These are phyloP conservation scores for Candida sanyaensis DNA, from an alignment of 1,139 yeast species.

Conservation along the genomic window DNA sequence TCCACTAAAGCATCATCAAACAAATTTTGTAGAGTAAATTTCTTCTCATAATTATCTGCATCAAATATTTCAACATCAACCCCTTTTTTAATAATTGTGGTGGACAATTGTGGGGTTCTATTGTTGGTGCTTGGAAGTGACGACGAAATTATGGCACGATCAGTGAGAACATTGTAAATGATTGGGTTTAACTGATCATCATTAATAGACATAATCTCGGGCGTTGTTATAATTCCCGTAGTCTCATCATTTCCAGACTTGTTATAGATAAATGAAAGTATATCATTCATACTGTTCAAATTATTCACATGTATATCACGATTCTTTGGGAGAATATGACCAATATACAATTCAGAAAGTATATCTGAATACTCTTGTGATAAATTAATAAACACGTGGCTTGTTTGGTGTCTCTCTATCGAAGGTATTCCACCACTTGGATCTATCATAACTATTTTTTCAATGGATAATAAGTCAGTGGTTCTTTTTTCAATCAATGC, in stretches of 20 bases:
- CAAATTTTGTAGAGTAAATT: constrained; percentile 47
- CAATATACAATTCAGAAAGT: constrained; percentile 58
- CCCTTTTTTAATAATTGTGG: constrained; percentile 83
- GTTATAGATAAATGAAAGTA: constrained; percentile 31
- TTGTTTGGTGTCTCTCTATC: constrained; percentile 72
- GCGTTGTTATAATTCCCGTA: constrained; percentile 45
- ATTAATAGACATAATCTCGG: constrained; percentile 46
- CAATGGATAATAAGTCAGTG: constrained; percentile 54
- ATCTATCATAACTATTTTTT: constrained; percentile 79
- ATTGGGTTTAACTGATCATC: constrained; percentile 69
- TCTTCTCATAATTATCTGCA: constrained; percentile 25
- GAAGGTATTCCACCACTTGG: constrained; percentile 90
- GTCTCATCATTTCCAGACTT: constrained; percentile 40
- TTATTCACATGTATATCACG: constrained; percentile 58
- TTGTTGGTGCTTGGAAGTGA: constrained; percentile 78
- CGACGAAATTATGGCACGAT: constrained; percentile 88
- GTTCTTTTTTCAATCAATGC: constrained; percentile 24
- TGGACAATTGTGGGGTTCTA: constrained; percentile 65
- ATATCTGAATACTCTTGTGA: constrained; percentile 79
- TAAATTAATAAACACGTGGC: constrained; percentile 86
- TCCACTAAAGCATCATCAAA: constrained; percentile 54
- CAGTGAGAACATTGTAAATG: constrained; percentile 85
- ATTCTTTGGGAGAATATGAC: constrained; percentile 44
- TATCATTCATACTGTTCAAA: constrained; percentile 52
- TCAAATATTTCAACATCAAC: constrained; percentile 59